Evolutionary conservation across 768 basidiomycete genomes (phyloP).

Genomic region (Nidularia sp.): DNA sequence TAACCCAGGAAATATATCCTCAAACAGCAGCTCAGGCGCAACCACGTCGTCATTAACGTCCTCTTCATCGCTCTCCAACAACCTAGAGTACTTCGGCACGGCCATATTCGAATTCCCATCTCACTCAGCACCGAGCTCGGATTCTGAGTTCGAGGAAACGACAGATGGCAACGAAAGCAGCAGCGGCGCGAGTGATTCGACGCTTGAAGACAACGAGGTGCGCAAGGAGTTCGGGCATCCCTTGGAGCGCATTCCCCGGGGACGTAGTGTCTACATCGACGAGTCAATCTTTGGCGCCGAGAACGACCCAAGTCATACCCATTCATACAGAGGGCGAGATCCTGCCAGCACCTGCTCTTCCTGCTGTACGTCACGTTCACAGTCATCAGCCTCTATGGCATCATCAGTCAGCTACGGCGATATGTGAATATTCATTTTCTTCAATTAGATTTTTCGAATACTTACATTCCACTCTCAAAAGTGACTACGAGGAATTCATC

Average conservation of each 20-base stretch:
- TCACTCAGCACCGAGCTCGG: neutral
- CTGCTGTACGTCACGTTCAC: neutral
- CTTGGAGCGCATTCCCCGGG: neutral
- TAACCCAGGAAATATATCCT: too few relatives aligned
- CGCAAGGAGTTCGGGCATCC: slow-evolving; percentile 13
- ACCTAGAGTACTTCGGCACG: too few relatives aligned
- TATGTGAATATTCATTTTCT: neutral
- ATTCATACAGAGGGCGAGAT: neutral
- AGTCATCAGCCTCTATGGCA: neutral
- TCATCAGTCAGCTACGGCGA: neutral
- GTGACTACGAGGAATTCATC: neutral
- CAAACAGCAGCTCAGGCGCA: too few relatives aligned
- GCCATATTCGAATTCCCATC: too few relatives aligned
- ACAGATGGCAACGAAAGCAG: slow-evolving; percentile 8
- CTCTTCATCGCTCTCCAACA: too few relatives aligned
- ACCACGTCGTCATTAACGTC: too few relatives aligned
- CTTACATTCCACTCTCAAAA: neutral
- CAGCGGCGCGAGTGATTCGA: slow-evolving; percentile 12
- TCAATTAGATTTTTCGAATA: neutral
- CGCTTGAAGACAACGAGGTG: slow-evolving; percentile 12
- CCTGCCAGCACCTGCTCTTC: neutral
- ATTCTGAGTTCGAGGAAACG: slow-evolving; percentile 6
- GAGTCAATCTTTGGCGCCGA: neutral
- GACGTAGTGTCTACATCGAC: neutral
- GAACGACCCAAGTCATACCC: neutral